phyloP scores from a whole-genome alignment of 169 alveolate genomes.

The Plasmodium inui region DNA sequence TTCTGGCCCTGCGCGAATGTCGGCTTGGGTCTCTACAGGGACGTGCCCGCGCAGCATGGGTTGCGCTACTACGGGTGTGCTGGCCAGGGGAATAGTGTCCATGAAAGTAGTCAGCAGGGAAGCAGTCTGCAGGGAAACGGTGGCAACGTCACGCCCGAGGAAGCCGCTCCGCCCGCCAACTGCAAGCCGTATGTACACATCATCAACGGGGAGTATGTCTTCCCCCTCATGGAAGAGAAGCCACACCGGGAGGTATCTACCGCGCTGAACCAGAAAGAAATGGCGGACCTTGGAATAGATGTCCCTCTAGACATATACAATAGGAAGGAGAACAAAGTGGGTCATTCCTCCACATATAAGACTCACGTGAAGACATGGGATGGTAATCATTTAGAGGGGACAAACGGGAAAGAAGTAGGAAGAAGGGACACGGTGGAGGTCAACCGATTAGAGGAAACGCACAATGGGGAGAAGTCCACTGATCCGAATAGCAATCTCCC shows the following conservation, averaged over 20 bases:
- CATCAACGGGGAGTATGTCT: slow-evolving; percentile 15
- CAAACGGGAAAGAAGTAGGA: not conserved
- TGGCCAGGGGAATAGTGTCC: not conserved
- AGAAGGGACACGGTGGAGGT: not conserved
- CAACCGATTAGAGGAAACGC: not conserved
- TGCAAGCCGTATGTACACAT: slow-evolving; percentile 50
- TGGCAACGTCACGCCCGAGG: too few relatives aligned
- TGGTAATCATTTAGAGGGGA: not conserved
- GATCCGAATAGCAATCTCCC: not conserved
- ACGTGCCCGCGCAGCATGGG: not conserved
- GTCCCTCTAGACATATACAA: slow-evolving; percentile 32
- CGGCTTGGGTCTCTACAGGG: slow-evolving; percentile 52
- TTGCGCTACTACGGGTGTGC: slow-evolving; percentile 1
- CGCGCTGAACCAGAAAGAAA: not conserved
- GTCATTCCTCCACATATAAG: not conserved
- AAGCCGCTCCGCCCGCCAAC: not conserved
- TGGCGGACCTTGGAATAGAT: not conserved
- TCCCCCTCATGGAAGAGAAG: slow-evolving; percentile 8
- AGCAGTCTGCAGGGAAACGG: too few relatives aligned
- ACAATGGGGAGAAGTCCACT: not conserved
- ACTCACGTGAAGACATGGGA: not conserved
- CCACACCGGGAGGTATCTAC: not conserved
- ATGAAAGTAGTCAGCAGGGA: not conserved
- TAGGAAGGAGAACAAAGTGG: not conserved
- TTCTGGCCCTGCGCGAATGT: slow-evolving; percentile 73